Evolutionary conservation across 345 rosid species (phyloP), one percentile per base, ranked within the genome.

Genomic region (Stellera chamaejasme): DNA sequence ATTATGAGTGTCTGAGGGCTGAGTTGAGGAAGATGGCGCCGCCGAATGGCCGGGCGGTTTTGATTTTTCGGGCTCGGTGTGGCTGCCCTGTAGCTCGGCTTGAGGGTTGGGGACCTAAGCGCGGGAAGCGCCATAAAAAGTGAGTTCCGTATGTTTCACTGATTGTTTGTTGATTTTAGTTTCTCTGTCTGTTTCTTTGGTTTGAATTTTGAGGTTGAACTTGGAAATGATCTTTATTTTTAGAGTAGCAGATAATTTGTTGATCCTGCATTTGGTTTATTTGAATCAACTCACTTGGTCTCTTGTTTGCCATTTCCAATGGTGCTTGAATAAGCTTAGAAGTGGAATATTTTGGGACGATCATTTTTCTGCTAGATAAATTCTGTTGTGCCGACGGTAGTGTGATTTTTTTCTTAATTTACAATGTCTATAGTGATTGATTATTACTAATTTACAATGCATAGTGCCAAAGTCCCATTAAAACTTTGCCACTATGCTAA

Each of bases 21-120:
- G 96, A 88, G 74, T 64, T 88, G 4, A 71, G 93, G 44, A 82
- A 73, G 80, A 88, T 88, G 93, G 93, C 93, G 52, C 96, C 96
- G 3, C 72, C 77, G 10, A 88, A 85, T 73, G 96, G 96, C 1
- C 79, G 96, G 25, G 93, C 96, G 16, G 80, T 88, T 0, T 68
- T 88, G 66, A 82, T 88, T 28, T 88, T 85, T 63, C 78, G 93
- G 28, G 74, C 87, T 5, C 69, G 71, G 52, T 89, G 97, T 58
- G 97, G 97, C 2, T 89, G 95, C 48, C 79, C 88, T 11, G 67
- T 89, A 14, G 97, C 97, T n/a, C 86, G 80, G 66, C 84, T 86
- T 27, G 67, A 82, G 63, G 97, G 92, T n/a, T 82, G 86, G 88
- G 90, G 83, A 0, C 83, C 84, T 19, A 83, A 79, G 66, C 75